A percentile compares a stretch with the other conserved stretches of the same genome.
These are phyloP conservation scores for Oldenlandia corymbosa DNA, from an alignment of 257 asterid genomes.

Conservation along the genomic window DNA sequence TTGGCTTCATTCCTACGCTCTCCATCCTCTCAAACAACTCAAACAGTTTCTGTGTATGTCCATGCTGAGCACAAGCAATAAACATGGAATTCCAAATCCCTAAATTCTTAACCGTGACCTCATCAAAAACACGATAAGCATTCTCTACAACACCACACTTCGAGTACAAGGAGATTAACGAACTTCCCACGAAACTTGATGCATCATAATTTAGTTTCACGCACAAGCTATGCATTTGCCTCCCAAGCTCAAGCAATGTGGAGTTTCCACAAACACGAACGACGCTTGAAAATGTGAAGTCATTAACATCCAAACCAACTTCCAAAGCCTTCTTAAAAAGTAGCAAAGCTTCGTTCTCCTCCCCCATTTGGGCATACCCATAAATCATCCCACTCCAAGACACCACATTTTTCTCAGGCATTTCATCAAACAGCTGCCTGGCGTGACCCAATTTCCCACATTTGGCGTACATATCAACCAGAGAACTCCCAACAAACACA, in stretches of 20 bases:
- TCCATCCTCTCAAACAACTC: constrained; percentile 53
- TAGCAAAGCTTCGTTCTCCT: constrained; percentile 59
- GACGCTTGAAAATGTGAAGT: constrained; percentile 75
- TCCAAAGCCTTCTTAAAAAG: constrained; percentile 61
- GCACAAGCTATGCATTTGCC: constrained; percentile 71
- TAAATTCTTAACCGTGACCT: constrained; percentile 45
- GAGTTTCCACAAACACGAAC: constrained; percentile 79
- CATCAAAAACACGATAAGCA: constrained; percentile 62
- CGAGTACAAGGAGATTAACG: constrained; percentile 72
- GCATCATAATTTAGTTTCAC: constrained; percentile 48
- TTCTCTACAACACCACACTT: constrained; percentile 67
- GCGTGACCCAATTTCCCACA: constrained; percentile 54
- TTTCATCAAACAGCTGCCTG: constrained; percentile 70
- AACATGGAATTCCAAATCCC: constrained; percentile 83
- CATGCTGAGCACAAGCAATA: constrained; percentile 77
- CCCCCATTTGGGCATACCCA: constrained; percentile 69
- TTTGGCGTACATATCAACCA: constrained; percentile 76
- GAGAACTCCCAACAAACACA: constrained; percentile 70
- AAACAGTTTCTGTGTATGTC: constrained; percentile 47
- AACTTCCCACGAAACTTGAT: constrained; percentile 63
- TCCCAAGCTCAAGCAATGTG: constrained; percentile 64
- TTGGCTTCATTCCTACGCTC: constrained; percentile 45
- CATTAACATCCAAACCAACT: constrained; percentile 56
- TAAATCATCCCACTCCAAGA: constrained; percentile 86
- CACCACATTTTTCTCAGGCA: constrained; percentile 80